phyloP scores from a whole-genome alignment of 192 early-diverging fungal species.

The Backusella psychrophila region DNA sequence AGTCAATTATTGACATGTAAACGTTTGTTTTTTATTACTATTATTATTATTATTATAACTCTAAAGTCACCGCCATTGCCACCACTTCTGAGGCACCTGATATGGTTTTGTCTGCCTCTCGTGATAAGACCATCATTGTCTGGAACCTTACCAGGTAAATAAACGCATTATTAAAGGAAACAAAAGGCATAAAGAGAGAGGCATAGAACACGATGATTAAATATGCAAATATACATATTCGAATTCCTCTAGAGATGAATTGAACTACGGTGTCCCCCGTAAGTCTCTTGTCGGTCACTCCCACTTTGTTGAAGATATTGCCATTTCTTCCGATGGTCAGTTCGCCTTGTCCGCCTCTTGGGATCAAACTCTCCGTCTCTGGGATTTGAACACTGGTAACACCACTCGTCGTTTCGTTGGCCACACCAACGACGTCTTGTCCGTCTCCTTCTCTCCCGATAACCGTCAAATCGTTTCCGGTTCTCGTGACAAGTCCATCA shows the following conservation, averaged over 20 bases:
- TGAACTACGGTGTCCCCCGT: slow-evolving; percentile 88
- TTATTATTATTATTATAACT: neutral
- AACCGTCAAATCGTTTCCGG: slow-evolving; percentile 99
- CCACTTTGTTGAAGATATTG: slow-evolving; percentile 99
- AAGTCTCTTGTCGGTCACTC: slow-evolving; percentile 96
- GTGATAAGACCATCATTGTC: slow-evolving; percentile 99
- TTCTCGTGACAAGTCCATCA: slow-evolving; percentile 98
- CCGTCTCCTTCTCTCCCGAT: slow-evolving; percentile 99
- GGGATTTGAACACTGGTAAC: slow-evolving; percentile 94
- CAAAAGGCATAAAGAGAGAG: no score
- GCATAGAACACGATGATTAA: neutral
- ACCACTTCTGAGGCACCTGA: slow-evolving; percentile 95
- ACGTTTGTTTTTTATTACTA: neutral
- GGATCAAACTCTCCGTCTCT: slow-evolving; percentile 99
- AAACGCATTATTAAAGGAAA: neutral
- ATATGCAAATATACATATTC: neutral
- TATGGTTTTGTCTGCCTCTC: slow-evolving; percentile 95
- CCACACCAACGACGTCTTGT: slow-evolving; percentile 97
- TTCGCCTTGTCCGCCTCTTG: slow-evolving; percentile 98
- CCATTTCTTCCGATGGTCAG: slow-evolving; percentile 98
- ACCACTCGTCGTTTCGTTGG: slow-evolving; percentile 97
- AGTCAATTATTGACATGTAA: neutral
- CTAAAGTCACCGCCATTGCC: slow-evolving; percentile 90
- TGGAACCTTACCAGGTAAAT: slow-evolving; percentile 79
- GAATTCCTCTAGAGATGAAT: slow-evolving; percentile 64